Evolutionary conservation across 495 filamentous ascomycete species (phyloP).

Genomic region (Penicillium psychrofluorescens): DNA sequence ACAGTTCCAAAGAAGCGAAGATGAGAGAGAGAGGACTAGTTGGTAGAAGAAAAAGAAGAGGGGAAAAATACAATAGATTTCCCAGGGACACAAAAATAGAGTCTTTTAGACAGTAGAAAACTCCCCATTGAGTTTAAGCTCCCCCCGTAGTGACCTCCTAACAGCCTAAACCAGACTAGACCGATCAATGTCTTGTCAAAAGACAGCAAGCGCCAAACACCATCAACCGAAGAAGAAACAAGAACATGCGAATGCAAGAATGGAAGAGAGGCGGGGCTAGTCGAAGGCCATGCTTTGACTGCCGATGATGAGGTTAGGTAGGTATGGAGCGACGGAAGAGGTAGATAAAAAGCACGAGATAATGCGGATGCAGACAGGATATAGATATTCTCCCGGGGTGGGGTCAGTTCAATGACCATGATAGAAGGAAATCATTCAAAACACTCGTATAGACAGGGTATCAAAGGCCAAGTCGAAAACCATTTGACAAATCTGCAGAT

Average conservation of each 20-base stretch:
- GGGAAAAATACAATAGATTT: background rate
- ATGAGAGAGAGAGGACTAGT: background rate
- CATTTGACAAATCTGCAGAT: slow-evolving; percentile 13
- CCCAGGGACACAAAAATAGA: background rate
- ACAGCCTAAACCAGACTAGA: slow-evolving; percentile 14
- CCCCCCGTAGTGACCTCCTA: slow-evolving; percentile 2
- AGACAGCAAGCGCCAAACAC: slow-evolving; percentile 18
- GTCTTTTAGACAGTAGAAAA: slow-evolving; percentile 14
- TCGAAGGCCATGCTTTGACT: background rate
- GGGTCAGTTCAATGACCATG: background rate
- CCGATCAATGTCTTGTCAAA: slow-evolving; percentile 5
- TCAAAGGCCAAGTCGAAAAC: slow-evolving; percentile 16
- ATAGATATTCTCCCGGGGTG: slow-evolving; percentile 1
- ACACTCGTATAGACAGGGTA: slow-evolving; percentile 27
- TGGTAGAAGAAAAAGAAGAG: background rate
- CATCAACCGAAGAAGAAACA: slow-evolving; percentile 4
- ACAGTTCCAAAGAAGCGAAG: background rate
- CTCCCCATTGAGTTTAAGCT: slow-evolving; percentile 12
- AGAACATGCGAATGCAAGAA: slow-evolving; percentile 17
- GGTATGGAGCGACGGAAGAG: background rate
- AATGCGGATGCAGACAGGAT: slow-evolving; percentile 4
- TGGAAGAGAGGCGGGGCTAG: slow-evolving; percentile 12
- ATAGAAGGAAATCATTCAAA: slow-evolving; percentile 5
- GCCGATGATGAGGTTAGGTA: background rate
- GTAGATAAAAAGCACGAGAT: background rate